Conservation (phyloP, 2,329 filamentous ascomycete genomes). For the Colletotrichum sp. region DNA sequence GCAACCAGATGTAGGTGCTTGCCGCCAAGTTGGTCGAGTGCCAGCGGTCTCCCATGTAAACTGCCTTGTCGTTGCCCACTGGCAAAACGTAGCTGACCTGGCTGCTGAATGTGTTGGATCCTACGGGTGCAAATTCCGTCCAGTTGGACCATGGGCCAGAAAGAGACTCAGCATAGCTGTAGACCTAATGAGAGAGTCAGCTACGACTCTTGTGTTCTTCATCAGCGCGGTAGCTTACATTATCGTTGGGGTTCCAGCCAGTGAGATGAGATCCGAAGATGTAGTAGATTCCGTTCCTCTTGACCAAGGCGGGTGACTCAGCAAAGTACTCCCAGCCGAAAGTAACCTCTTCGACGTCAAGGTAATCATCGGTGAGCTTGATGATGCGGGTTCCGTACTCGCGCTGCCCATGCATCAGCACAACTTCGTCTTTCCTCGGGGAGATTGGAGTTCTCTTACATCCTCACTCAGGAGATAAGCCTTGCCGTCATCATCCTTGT, state of each 20-base stretch:
- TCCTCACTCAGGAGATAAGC: constrained; percentile 69
- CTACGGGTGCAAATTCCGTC: constrained; percentile 61
- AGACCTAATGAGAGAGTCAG: constrained; percentile 34
- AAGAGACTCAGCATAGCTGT: constrained; percentile 62
- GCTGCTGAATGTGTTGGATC: constrained; percentile 61
- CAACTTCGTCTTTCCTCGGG: neutral
- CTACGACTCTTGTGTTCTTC: neutral
- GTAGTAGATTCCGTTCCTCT: constrained; percentile 65
- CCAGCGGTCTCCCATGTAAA: constrained; percentile 75
- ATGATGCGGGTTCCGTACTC: constrained; percentile 49
- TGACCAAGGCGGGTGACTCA: constrained; percentile 68
- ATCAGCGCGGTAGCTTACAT: constrained; percentile 38
- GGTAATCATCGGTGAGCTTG: constrained; percentile 61
- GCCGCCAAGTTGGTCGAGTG: constrained; percentile 61
- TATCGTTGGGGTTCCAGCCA: constrained; percentile 68
- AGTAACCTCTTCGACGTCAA: constrained; percentile 51
- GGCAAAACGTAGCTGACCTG: constrained; percentile 67
- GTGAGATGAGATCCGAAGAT: constrained; percentile 66
- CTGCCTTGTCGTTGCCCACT: constrained; percentile 39
- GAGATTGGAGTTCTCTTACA: constrained; percentile 38
- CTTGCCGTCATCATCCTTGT: constrained; percentile 65
- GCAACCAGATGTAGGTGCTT: constrained; percentile 70
- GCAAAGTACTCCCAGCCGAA: constrained; percentile 60
- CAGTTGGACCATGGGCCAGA: constrained; percentile 66
- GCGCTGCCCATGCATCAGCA: neutral